Percentiles rank a stretch among this genome's conserved stretches.
phyloP scores from a whole-genome alignment of 202 grass and related monocot genomes.

The Carex arenaria region DNA sequence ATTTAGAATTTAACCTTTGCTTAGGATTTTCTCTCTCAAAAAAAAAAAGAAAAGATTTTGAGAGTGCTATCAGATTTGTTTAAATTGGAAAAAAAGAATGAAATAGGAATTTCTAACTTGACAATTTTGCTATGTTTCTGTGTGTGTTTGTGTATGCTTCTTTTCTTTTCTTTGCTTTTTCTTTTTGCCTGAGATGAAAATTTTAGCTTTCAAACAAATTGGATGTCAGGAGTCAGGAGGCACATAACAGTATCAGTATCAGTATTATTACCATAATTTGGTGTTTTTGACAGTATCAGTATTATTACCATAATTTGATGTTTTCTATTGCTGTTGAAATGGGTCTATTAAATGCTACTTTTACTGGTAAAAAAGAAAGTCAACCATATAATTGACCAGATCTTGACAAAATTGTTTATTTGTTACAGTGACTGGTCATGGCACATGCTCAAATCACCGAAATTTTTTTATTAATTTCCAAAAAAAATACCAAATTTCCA shows the following conservation, averaged over 20 bases:
- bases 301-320: background rate
- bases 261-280: background rate
- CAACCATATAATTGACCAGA: background rate
- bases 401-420: background rate
- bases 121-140: background rate
- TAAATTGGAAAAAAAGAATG: background rate
- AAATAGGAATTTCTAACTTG: background rate
- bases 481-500: too few relatives aligned
- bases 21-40: background rate
- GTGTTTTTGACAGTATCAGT: background rate
- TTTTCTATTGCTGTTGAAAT: background rate
- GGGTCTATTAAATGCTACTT: background rate
- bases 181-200: background rate
- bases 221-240: background rate
- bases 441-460: background rate
- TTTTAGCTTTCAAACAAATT: background rate
- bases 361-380: background rate
- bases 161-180: background rate
- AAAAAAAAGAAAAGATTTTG: background rate
- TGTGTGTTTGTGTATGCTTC: background rate
- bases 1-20: background rate
- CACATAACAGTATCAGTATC: background rate
- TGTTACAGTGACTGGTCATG: background rate
- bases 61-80: background rate
- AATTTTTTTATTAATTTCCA: too few relatives aligned